These are phyloP conservation scores for Bolboschoenoplectus hybrid DNA, from an alignment of 202 grass and related monocot genomes.

Conservation along the genomic window DNA sequence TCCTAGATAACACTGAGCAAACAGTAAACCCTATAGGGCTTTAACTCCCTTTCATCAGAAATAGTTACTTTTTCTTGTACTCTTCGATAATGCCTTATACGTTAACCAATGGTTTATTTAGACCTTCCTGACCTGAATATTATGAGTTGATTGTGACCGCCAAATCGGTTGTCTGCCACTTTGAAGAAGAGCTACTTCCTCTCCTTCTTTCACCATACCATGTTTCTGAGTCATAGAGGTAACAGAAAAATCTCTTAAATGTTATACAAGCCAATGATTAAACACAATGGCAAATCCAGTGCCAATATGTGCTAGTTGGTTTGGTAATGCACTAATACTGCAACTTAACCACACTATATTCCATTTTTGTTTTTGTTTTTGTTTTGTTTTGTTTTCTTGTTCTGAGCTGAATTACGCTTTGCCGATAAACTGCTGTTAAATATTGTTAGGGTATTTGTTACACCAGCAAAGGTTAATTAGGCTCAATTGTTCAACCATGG, in stretches of 20 bases:
- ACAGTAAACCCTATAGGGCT: neutral
- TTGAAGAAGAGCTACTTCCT: constrained; percentile 89
- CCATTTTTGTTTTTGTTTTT: neutral
- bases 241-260: constrained; percentile 17
- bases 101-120: constrained; percentile 30
- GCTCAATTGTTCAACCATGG: neutral
- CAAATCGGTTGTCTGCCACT: constrained; percentile 90
- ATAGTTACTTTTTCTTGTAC: constrained; percentile 7
- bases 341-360: constrained; percentile 1
- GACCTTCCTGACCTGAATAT: constrained; percentile 88
- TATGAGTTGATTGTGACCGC: constrained; percentile 95
- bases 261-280: neutral
- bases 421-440: neutral
- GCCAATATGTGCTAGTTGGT: neutral
- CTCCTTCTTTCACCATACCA: constrained; percentile 84
- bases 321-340: neutral
- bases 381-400: neutral
- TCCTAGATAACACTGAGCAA: neutral
- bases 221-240: constrained; percentile 55
- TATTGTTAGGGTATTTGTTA: neutral
- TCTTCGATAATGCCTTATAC: neutral
- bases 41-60: constrained; percentile 7
- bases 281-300: neutral
- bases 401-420: neutral
- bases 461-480: neutral